Evolutionary conservation across 495 filamentous ascomycete species (phyloP).

Genomic region (Thozetella sp.): DNA sequence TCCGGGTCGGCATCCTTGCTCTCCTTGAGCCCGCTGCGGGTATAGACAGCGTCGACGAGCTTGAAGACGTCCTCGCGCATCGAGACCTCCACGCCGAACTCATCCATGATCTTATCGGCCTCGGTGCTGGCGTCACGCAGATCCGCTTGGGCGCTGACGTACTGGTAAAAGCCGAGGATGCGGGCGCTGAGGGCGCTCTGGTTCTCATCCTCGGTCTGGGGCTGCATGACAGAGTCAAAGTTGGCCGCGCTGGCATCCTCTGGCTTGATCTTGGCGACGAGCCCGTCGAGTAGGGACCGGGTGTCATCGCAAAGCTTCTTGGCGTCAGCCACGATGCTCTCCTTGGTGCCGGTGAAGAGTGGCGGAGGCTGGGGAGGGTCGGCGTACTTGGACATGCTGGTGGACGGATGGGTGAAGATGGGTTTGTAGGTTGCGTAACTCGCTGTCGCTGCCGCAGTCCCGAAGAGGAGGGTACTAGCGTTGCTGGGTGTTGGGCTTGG

Average conservation of each 20-base stretch:
- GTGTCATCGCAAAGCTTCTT: conserved; percentile 71
- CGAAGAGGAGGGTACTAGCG: conserved; percentile 7
- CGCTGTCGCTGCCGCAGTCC: background rate
- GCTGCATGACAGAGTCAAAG: conserved; percentile 66
- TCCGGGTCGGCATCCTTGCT: conserved; percentile 36
- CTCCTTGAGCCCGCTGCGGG: conserved; percentile 39
- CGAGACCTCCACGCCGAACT: conserved; percentile 58
- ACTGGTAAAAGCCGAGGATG: conserved; percentile 78
- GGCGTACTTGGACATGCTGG: conserved; percentile 48
- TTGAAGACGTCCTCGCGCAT: conserved; percentile 66
- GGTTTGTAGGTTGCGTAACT: background rate
- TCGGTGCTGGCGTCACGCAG: conserved; percentile 67
- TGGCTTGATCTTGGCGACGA: conserved; percentile 68
- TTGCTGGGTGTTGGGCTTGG: conserved; percentile 17
- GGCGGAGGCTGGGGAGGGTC: conserved; percentile 86
- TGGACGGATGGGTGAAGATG: conserved; percentile 16
- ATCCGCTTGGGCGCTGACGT: conserved; percentile 68
- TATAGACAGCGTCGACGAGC: conserved; percentile 55
- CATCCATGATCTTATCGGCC: conserved; percentile 61
- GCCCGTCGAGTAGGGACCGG: conserved; percentile 69
- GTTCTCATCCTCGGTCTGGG: conserved; percentile 72
- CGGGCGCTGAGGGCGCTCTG: conserved; percentile 55
- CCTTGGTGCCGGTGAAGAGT: conserved; percentile 79
- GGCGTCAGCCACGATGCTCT: conserved; percentile 75
- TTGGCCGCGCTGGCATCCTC: conserved; percentile 49